Base-by-base conservation (phyloP, 2,329 filamentous ascomycete genomes). In the Penicillium sp. region DNA sequence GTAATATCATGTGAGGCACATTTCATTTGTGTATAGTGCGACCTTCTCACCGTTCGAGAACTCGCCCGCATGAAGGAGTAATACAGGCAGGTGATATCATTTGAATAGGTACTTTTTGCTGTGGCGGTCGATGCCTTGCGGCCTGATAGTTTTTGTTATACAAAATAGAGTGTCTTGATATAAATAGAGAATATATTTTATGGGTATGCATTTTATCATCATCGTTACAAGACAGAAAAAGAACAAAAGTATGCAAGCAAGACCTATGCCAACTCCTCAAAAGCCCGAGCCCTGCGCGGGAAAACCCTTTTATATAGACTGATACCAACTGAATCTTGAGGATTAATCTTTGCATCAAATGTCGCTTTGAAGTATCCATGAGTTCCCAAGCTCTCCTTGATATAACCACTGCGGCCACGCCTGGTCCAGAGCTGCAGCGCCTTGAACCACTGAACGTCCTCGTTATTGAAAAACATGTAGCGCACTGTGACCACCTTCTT, bases 281-380 rank as follows among this genome's bases (percentile, higher is more conserved):
- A 77, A 58, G 74, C 67, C 60, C 66, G 73, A 18, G 91, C 86
- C 61, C 80, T 80, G 58, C 92, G 81, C 7, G 94, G 94, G 82
- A 87, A 94, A 59, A 93, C 85, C 21, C 89, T 79, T 82, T 94
- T 94, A 70, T 93, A 94, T 67, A 94, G 70, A 75, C 90, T 96
- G 61, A 97, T 89, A 50, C 90, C 94, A 47, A 99, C 86, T 3
- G 91, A 87, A 75, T 99, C 94, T 76, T 97, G 90, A 1, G 94
- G 92, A 73, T 97, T 97, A 72, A 99, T 93, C 70, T 89, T 90
- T 12, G 87, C 91, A 71, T 99, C 95, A 77, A 99, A 99, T 1
- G 89, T 97, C 12, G 94, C 94, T 81, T 99, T 99, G 83, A 97
- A 97, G 78, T 99, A 99, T n/a, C 94, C 94, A 74, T 99, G 94